Conservation (phyloP, 345 rosid species). For the Rhizophora apiculata region DNA sequence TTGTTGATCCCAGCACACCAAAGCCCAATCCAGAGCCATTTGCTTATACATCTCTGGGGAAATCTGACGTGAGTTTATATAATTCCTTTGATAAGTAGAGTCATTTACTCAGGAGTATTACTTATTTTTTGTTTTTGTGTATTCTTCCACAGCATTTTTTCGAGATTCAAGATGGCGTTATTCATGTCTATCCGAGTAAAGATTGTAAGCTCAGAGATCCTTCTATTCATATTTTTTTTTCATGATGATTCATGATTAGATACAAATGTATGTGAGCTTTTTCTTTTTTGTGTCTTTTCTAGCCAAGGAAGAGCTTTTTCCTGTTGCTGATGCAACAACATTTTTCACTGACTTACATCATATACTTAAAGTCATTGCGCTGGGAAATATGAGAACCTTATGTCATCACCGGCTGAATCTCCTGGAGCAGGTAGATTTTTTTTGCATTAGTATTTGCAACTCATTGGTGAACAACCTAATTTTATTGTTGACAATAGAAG, state of each 20-base stretch:
- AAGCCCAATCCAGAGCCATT: conserved; percentile 92
- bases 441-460: not conserved
- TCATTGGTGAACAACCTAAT: conserved; percentile 6
- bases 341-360: conserved; percentile 92
- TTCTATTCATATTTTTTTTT: conserved; percentile 13
- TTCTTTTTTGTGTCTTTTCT: conserved; percentile 15
- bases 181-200: conserved; percentile 83
- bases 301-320: conserved; percentile 83
- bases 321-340: conserved; percentile 83
- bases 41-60: conserved; percentile 64
- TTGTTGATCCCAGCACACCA: conserved; percentile 95
- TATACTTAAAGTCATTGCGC: conserved; percentile 80
- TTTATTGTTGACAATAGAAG: conserved; percentile 2
- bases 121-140: conserved; percentile 10
- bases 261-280: not conserved
- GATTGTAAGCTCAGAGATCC: conserved; percentile 51
- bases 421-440: conserved; percentile 72
- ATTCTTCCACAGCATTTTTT: conserved; percentile 65
- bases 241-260: conserved; percentile 1
- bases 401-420: conserved; percentile 91
- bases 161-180: conserved; percentile 93
- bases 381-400: conserved; percentile 88
- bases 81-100: not conserved
- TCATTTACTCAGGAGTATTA: not conserved
- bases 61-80: conserved; percentile 62